Percentiles rank a stretch among this genome's conserved stretches.
Evolutionary conservation across 1,139 yeast genomes (phyloP).

Genomic region (Meyerozyma carpophila): DNA sequence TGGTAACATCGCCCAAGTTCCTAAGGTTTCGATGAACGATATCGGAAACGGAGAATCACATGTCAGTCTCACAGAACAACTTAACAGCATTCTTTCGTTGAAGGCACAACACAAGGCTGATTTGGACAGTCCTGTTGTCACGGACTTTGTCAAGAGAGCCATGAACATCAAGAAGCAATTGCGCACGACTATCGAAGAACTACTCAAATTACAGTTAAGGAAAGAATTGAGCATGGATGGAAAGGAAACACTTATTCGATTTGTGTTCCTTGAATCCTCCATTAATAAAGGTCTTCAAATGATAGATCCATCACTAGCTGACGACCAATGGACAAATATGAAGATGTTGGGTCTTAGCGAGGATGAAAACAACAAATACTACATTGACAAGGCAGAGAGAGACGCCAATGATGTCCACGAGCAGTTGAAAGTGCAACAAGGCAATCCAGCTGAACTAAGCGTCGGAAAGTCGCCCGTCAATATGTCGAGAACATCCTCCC

Average conservation of each 20-base stretch:
- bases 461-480: slow-evolving; percentile 20
- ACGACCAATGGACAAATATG: slow-evolving; percentile 9
- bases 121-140: slow-evolving; percentile 21
- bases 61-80: slow-evolving; percentile 31
- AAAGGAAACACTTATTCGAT: slow-evolving; percentile 64
- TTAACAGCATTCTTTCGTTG: slow-evolving; percentile 28
- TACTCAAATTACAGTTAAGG: slow-evolving; percentile 50
- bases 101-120: slow-evolving; percentile 18
- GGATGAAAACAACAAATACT: slow-evolving; percentile 14
- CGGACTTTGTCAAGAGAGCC: slow-evolving; percentile 41
- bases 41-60: not conserved
- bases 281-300: slow-evolving; percentile 60
- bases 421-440: slow-evolving; percentile 2
- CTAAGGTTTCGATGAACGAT: not conserved
- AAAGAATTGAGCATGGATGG: slow-evolving; percentile 58
- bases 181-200: slow-evolving; percentile 49
- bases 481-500: slow-evolving; percentile 31
- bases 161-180: slow-evolving; percentile 40
- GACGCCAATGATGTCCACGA: not conserved
- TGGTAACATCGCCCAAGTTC: not conserved
- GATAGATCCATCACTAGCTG: slow-evolving; percentile 34
- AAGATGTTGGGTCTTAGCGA: slow-evolving; percentile 12
- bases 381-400: slow-evolving; percentile 1
- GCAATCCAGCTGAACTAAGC: slow-evolving; percentile 9
- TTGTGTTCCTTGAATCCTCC: slow-evolving; percentile 65